phyloP scores from a whole-genome alignment of 2,329 filamentous ascomycete species.

The Pezicula rhizophila region DNA sequence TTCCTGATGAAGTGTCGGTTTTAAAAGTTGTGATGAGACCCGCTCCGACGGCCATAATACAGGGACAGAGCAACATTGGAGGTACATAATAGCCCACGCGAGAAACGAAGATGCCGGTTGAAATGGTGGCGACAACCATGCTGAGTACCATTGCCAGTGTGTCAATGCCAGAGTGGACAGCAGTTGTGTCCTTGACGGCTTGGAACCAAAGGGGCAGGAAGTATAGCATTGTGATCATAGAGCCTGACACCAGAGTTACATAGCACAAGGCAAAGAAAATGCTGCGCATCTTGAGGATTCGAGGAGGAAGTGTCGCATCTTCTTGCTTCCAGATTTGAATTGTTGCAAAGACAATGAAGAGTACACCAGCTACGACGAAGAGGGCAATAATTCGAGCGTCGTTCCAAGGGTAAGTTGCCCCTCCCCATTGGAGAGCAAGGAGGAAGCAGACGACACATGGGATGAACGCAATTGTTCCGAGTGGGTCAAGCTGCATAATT shows the following conservation, averaged over 20 bases:
- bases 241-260: conserved; percentile 23
- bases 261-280: conserved; percentile 21
- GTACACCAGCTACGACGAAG: conserved; percentile 19
- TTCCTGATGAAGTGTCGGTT: conserved; percentile 11
- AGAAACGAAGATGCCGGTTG: conserved; percentile 25
- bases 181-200: conserved; percentile 32
- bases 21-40: conserved; percentile 13
- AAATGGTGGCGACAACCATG: conserved; percentile 21
- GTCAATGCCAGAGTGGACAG: conserved; percentile 29
- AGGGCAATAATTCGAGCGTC: conserved; percentile 25
- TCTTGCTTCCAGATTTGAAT: conserved; percentile 30
- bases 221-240: conserved; percentile 25
- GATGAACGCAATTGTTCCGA: conserved; percentile 25
- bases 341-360: conserved; percentile 16
- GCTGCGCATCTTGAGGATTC: conserved; percentile 28
- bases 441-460: conserved; percentile 24
- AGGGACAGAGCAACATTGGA: conserved; percentile 34
- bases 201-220: conserved; percentile 39
- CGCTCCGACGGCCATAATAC: conserved; percentile 10
- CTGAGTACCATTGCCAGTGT: conserved; percentile 24
- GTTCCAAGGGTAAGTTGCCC: conserved; percentile 28
- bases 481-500: conserved; percentile 25
- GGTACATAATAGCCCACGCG: conserved; percentile 23
- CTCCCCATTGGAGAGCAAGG: conserved; percentile 31
- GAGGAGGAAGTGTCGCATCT: conserved; percentile 30